Base-by-base conservation (phyloP, 2,329 filamentous ascomycete genomes). In the Chaetomium strumarium region DNA sequence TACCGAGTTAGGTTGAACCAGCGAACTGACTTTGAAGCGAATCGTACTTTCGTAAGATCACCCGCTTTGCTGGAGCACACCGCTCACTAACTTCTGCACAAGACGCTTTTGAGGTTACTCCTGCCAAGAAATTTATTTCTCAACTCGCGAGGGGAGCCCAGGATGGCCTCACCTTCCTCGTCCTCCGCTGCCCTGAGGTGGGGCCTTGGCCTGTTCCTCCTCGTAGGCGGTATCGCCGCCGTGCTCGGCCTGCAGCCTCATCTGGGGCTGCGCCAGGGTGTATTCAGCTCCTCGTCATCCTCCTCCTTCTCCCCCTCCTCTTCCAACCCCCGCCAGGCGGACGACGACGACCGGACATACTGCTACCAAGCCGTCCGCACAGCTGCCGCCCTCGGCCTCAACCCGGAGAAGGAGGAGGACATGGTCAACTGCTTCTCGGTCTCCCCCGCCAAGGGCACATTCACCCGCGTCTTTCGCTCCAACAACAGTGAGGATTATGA, bases 351-450 rank as follows among this genome's bases (percentile, higher is more conserved):
- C 1, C 50, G 58, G 31, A 70, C 65, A 2, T 65, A 69, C 58
- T 75, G 73, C 67, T 75, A 75, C 58, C 64, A 64, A 3, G 59
- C 64, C 39, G 53, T 75, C 24, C 62, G 66, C 37, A 73, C 73
- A 0, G 67, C 71, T 17, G 65, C 72, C 31, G n/a, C n/a, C n/a
- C n/a, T n/a, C n/a, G n/a, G n/a, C n/a, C n/a, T 36, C 38, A 7
- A n/a, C 46, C n/a, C 33, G 5, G 33, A 11, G 11, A 5, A 11
- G 13, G 33, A 14, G 5, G n/a, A n/a, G n/a, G n/a, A n/a, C n/a
- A n/a, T n/a, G n/a, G 33, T 38, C n/a, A 52, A 56, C 43, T 61
- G 59, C 47, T 59, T 60, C 46, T 34, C 49, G 9, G 49, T 59
- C 13, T 51, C 45, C 1, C 7, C 41, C 13, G 30, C 10, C 14